These are phyloP conservation scores for Eucalyptus pauciflora DNA, from an alignment of 345 rosid species.

Conservation along the genomic window DNA sequence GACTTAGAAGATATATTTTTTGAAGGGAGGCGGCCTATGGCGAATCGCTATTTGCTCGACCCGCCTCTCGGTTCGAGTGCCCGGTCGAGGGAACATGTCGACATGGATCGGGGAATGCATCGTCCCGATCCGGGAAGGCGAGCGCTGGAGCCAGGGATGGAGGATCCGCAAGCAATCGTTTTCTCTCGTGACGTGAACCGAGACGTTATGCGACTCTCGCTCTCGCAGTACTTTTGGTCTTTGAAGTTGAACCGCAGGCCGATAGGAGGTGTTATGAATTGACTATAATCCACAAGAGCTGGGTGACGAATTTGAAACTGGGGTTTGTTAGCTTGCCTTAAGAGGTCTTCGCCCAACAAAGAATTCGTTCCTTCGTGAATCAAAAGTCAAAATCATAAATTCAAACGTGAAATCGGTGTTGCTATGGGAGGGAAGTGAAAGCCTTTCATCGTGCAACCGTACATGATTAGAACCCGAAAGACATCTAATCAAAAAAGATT, in stretches of 20 bases:
- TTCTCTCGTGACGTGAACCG: not conserved
- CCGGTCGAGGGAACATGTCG: too few species aligned
- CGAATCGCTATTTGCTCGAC: not conserved
- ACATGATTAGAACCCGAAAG: not conserved
- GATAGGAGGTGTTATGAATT: not conserved
- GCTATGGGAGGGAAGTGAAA: not conserved
- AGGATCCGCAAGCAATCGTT: not conserved
- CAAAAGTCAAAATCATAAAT: not conserved
- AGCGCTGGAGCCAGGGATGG: not conserved
- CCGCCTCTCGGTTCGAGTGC: not conserved
- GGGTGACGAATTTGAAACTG: not conserved
- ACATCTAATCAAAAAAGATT: not conserved
- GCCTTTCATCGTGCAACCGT: not conserved
- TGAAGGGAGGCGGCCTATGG: not conserved
- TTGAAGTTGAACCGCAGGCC: not conserved
- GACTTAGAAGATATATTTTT: not conserved
- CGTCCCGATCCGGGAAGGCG: not conserved
- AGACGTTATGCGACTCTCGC: not conserved
- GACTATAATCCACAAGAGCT: not conserved
- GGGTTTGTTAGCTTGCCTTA: too few species aligned
- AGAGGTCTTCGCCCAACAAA: not conserved
- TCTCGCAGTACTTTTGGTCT: not conserved
- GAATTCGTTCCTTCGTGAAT: not conserved
- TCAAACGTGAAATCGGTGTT: not conserved
- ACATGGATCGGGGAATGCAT: too few species aligned